phyloP scores from a whole-genome alignment of 2,329 filamentous ascomycete genomes.

The Pseudogymnoascus destructans region DNA sequence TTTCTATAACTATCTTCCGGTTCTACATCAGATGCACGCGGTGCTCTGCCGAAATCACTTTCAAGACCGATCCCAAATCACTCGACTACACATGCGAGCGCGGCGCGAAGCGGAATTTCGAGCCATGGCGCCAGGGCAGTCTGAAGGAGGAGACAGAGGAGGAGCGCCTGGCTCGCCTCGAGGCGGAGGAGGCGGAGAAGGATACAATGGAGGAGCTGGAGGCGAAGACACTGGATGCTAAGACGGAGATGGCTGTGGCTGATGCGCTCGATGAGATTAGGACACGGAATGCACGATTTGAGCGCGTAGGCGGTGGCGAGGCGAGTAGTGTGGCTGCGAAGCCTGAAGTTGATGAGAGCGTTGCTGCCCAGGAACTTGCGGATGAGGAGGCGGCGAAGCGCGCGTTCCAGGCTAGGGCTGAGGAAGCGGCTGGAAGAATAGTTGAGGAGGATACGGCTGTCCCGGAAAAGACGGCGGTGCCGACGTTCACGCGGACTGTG shows the following conservation, averaged over 20 bases:
- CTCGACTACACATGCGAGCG: conserved; percentile 73
- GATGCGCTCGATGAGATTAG: conserved; percentile 93
- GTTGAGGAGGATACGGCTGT: conserved; percentile 23
- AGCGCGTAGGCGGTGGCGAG: conserved; percentile 55
- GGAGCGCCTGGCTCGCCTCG: conserved; percentile 70
- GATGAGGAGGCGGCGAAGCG: conserved; percentile 67
- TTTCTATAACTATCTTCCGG: conserved; percentile 72
- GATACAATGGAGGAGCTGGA: conserved; percentile 95
- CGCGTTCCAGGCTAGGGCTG: conserved; percentile 47
- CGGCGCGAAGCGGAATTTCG: conserved; percentile 85
- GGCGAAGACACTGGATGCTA: conserved; percentile 83
- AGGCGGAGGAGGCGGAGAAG: conserved; percentile 64
- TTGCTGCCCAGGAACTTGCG: conserved; percentile 58
- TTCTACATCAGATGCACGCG: conserved; percentile 88
- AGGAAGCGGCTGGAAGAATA: conserved; percentile 25
- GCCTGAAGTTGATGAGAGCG: conserved; percentile 43
- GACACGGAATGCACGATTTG: conserved; percentile 76
- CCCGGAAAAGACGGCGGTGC: conserved; percentile 19
- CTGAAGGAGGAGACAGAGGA: conserved; percentile 70
- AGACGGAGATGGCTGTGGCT: conserved; percentile 90
- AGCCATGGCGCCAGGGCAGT: conserved; percentile 62
- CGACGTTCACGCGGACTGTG: conserved; percentile 53
- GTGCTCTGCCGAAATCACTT: conserved; percentile 77
- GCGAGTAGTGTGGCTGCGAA: conserved; percentile 36
- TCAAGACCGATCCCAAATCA: conserved; percentile 89